phyloP scores from a whole-genome alignment of 371 early-diverging fungal species.

The Circinella minor region DNA sequence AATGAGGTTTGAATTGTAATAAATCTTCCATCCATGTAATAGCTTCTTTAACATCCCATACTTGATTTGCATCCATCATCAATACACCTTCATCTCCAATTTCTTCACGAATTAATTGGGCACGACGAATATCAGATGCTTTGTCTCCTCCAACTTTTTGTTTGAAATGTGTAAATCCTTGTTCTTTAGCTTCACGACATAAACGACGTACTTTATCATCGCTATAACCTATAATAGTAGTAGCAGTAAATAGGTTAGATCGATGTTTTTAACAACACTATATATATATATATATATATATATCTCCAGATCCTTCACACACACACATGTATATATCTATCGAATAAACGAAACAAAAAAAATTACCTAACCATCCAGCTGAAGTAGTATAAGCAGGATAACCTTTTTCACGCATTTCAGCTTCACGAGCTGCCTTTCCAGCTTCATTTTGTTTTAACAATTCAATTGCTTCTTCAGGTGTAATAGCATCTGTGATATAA shows the following conservation, averaged over 20 bases:
- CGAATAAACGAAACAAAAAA: no score
- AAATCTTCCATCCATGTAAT: constrained; percentile 60
- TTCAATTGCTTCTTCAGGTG: constrained; percentile 54
- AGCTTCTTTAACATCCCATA: constrained; percentile 61
- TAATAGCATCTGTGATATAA: constrained; percentile 60
- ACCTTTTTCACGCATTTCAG: constrained; percentile 43
- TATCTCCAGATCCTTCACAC: neutral
- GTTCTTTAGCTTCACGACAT: constrained; percentile 46
- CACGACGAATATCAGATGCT: constrained; percentile 52
- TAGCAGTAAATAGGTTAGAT: neutral
- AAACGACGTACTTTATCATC: constrained; percentile 52
- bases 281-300: no score
- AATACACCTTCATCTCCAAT: constrained; percentile 52
- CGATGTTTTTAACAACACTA: neutral
- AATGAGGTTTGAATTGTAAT: constrained; percentile 54
- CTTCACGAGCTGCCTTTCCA: constrained; percentile 42
- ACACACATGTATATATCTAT: no score
- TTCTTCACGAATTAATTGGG: constrained; percentile 55
- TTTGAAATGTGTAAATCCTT: constrained; percentile 54
- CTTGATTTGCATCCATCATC: constrained; percentile 66
- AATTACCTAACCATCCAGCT: constrained; percentile 57
- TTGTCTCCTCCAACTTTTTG: constrained; percentile 58
- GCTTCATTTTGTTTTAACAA: constrained; percentile 38
- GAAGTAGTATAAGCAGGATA: constrained; percentile 58
- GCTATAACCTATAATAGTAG: constrained; percentile 40